phyloP scores from a whole-genome alignment of 345 rosid genomes.

The Populus pruinosa region DNA sequence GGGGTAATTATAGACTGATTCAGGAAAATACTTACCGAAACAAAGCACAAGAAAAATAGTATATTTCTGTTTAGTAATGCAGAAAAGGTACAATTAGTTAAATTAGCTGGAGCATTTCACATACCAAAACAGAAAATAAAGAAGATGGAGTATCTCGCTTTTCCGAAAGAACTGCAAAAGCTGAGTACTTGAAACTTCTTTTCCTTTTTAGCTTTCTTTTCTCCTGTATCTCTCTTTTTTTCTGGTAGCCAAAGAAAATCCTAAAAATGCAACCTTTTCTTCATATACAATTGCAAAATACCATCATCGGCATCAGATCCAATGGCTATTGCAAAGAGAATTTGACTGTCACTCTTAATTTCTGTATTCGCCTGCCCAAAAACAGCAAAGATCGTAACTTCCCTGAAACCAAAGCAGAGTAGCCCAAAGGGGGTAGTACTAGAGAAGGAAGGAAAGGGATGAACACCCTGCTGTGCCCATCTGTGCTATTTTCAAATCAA shows the following conservation, averaged over 20 bases:
- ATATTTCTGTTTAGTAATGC: neutral
- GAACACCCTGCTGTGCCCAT: too few relatives aligned
- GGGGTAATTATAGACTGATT: too few relatives aligned
- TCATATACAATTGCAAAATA: neutral
- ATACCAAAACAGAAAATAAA: conserved; percentile 5
- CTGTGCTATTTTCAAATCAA: conserved; percentile 1
- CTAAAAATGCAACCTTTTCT: neutral
- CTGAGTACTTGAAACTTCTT: neutral
- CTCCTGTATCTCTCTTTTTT: neutral
- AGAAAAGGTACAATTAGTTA: neutral
- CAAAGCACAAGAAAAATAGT: neutral
- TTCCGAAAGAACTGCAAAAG: neutral
- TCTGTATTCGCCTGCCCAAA: neutral
- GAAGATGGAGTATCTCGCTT: neutral
- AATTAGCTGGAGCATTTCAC: neutral
- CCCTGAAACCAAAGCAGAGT: neutral
- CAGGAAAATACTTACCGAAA: neutral
- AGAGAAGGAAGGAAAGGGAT: too few relatives aligned
- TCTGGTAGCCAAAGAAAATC: conserved; percentile 4
- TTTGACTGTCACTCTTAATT: too few relatives aligned
- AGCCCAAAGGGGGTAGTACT: too few relatives aligned
- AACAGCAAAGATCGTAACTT: neutral
- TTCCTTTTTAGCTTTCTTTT: neutral
- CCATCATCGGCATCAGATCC: conserved; percentile 11
- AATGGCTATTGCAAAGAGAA: neutral